Conservation (phyloP, 257 asterid species). For the Petrea volubilis region DNA sequence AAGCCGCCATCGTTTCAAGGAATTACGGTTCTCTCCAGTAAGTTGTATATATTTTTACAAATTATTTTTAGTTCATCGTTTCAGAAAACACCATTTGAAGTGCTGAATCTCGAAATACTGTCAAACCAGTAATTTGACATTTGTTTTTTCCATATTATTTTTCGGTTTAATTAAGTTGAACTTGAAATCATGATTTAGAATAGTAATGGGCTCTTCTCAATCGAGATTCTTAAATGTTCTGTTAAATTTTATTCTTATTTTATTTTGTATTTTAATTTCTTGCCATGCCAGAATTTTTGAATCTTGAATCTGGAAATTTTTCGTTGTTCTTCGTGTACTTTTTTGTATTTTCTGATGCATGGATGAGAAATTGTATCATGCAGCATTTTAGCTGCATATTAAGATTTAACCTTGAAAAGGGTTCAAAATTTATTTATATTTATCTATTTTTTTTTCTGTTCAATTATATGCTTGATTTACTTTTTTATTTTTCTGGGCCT, state of each 20-base stretch:
- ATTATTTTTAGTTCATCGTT: conserved; percentile 16
- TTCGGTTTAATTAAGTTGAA: conserved; percentile 18
- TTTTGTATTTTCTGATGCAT: conserved; percentile 29
- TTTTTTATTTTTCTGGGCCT: conserved; percentile 12
- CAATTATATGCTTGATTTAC: conserved; percentile 11
- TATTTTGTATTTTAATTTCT: conserved; percentile 2
- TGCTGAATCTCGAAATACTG: conserved; percentile 28
- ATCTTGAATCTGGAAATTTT: conserved; percentile 19
- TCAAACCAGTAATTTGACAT: background rate
- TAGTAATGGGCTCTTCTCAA: conserved; percentile 19
- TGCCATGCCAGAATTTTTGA: conserved; percentile 14
- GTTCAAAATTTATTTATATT: background rate
- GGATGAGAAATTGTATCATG: conserved; percentile 24
- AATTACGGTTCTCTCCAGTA: conserved; percentile 38
- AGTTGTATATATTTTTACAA: conserved; percentile 20
- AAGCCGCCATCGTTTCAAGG: conserved; percentile 23
- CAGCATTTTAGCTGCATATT: conserved; percentile 20
- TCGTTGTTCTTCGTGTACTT: background rate
- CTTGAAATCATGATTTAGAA: conserved; percentile 22
- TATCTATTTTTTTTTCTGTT: background rate
- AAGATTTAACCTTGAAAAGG: background rate
- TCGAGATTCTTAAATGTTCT: conserved; percentile 19
- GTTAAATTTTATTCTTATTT: background rate
- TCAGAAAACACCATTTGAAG: conserved; percentile 1
- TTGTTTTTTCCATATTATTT: background rate